Conservation (phyloP, 2,329 filamentous ascomycete species). For the Pseudocercospora cruenta region DNA sequence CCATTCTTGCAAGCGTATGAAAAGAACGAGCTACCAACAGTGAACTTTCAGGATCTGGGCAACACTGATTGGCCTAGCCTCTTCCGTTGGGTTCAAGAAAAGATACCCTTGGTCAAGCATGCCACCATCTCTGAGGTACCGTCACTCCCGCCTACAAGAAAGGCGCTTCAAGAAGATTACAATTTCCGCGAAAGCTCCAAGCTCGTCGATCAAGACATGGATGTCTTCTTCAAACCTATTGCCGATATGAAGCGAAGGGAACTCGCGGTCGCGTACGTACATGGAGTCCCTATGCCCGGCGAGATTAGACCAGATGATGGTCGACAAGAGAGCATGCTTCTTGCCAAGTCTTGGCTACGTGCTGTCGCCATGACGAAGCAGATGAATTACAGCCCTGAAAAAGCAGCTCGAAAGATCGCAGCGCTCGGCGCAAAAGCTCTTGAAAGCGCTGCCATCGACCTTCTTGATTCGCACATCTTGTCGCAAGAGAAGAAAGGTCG, state of each 20-base stretch:
- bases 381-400: conserved; percentile 42
- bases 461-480: conserved; percentile 59
- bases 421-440: conserved; percentile 40
- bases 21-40: conserved; percentile 59
- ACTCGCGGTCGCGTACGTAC: conserved; percentile 21
- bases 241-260: conserved; percentile 28
- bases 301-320: conserved; percentile 17
- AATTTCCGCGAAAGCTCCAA: conserved; percentile 16
- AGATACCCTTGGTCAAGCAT: conserved; percentile 29
- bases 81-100: conserved; percentile 67
- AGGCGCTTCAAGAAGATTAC: conserved; percentile 22
- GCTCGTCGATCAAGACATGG: conserved; percentile 20
- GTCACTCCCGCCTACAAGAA: conserved; percentile 20
- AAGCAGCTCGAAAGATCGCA: conserved; percentile 47
- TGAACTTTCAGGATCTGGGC: conserved; percentile 66
- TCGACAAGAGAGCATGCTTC: conserved; percentile 27
- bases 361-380: conserved; percentile 50
- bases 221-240: conserved; percentile 28
- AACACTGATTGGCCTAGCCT: conserved; percentile 71
- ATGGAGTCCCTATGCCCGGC: conserved; percentile 21
- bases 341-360: conserved; percentile 51
- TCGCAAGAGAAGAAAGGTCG: conserved; percentile 64
- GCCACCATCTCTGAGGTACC: conserved; percentile 47
- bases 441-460: conserved; percentile 57
- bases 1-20: conserved; percentile 70